These are phyloP conservation scores for Citrus mangshanensis DNA, from an alignment of 345 rosid species.

Conservation along the genomic window DNA sequence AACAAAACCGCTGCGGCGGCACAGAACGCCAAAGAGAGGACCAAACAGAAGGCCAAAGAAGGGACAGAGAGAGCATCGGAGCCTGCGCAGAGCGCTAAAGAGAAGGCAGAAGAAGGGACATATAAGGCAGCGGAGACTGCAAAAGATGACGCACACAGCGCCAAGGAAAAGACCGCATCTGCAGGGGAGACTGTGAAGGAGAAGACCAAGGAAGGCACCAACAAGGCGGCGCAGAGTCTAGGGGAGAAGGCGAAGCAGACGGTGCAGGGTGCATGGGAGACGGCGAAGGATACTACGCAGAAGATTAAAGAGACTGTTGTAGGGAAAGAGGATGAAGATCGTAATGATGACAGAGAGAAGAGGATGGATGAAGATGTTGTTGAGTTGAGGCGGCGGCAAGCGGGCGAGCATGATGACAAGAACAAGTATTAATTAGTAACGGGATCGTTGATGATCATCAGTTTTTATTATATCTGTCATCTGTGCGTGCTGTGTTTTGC, in stretches of 20 bases:
- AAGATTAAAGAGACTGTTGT: conserved; percentile 44
- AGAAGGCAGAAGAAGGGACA: conserved; percentile 13
- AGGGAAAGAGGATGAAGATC: conserved; percentile 22
- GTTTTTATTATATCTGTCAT: too few relatives aligned
- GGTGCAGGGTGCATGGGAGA: conserved; percentile 26
- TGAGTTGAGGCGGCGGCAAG: conserved; percentile 11
- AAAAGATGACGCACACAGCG: conserved; percentile 5
- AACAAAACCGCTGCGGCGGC: conserved; percentile 1
- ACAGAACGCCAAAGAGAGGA: conserved; percentile 12
- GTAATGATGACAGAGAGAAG: conserved; percentile 3
- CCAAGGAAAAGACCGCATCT: conserved; percentile 19
- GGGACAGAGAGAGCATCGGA: conserved; percentile 13
- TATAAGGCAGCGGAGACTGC: conserved; percentile 2
- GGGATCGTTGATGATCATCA: too few relatives aligned
- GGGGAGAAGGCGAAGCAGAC: conserved; percentile 36
- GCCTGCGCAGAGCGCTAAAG: conserved; percentile 5
- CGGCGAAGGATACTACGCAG: conserved; percentile 29
- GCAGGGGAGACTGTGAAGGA: conserved; percentile 7
- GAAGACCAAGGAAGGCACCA: conserved; percentile 18
- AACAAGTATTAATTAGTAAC: background rate
- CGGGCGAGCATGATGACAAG: background rate
- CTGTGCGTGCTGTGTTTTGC: too few relatives aligned
- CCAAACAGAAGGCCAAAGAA: conserved; percentile 24
- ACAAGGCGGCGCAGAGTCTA: conserved; percentile 22
- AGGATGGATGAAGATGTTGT: conserved; percentile 21